Evolutionary conservation across 1,139 yeast species (phyloP), one percentile per base, ranked within the genome.

Genomic region (Sugiyamaella paludigena): DNA sequence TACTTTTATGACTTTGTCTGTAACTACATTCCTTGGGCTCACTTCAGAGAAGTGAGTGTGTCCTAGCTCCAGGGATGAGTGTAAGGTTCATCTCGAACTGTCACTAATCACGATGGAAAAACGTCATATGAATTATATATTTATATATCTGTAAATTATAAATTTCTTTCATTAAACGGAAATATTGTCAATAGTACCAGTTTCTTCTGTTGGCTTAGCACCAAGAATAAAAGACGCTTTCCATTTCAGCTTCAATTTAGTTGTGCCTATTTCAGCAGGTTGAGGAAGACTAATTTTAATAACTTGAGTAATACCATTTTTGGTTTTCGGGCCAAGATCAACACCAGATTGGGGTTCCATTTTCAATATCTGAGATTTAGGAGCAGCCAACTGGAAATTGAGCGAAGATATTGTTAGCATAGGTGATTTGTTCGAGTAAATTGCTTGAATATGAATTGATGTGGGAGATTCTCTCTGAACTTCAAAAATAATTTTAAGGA

Each of bases 351-450:
- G 95, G 1, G 95, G 83, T 50, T 79, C 75, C 69, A 91, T 76
- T 43, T 73, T 74, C 57, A 91, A 74, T 50, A 76, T 77, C 62
- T 86, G 80, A 19, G 78, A 66, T 64, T 85, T 87, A 43, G 97
- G 94, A 35, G 86, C 95, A 0, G 98, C 97, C 48, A 88, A 70
- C 64, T 85, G 76, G 62, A 88, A 83, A 58, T 80, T 80, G 43
- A 91, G 68, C 52, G 77, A 75, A 47, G 74, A 69, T 48, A 80
- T 74, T 13, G 55, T 47, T 36, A 63, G 58, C 24, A 54, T 28
- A 58, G 75, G 75, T 51, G 73, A 73, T 58, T 70, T 70, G 61
- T 79, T 81, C 8, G 81, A 68, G 55, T 78, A 75, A 39, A 56
- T 56, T 2, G 76, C 76, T 10, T 80, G 80, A 36, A 80, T 72